These are phyloP conservation scores for Endocarpon pusillum DNA, from an alignment of 495 filamentous ascomycete species.

Conservation along the genomic window DNA sequence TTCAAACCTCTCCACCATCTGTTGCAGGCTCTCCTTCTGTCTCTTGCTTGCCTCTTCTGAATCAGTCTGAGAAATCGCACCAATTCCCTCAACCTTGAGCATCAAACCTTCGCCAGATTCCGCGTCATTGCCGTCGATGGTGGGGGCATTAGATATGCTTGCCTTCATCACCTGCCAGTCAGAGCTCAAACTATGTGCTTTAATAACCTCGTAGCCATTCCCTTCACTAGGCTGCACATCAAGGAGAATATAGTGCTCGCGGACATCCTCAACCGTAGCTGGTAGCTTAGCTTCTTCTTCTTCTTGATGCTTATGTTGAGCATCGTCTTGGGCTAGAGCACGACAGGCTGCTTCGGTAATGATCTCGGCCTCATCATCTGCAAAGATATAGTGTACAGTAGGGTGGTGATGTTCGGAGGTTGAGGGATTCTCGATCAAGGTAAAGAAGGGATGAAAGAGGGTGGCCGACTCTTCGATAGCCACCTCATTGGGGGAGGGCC, in stretches of 20 bases:
- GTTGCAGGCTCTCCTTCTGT: conserved; percentile 23
- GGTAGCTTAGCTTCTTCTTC: conserved; percentile 17
- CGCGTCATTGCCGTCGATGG: conserved; percentile 28
- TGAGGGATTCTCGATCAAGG: conserved; percentile 30
- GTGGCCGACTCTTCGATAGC: too few species aligned
- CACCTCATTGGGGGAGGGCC: too few species aligned
- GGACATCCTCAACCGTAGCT: conserved; percentile 22
- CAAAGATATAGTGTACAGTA: conserved; percentile 78
- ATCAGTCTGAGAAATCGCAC: conserved; percentile 15
- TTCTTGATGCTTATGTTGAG: conserved; percentile 3
- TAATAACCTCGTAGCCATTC: conserved; percentile 25
- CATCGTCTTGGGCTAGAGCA: conserved; percentile 20
- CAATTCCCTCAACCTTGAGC: conserved; percentile 47
- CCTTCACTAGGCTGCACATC: conserved; percentile 19
- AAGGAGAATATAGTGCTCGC: conserved; percentile 26
- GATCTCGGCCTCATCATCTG: conserved; percentile 52
- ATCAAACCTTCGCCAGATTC: conserved; percentile 31
- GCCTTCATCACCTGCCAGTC: conserved; percentile 37
- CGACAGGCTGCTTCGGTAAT: conserved; percentile 38
- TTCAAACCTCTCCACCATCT: conserved; percentile 51
- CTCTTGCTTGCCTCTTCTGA: conserved; percentile 16
- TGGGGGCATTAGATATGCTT: conserved; percentile 35
- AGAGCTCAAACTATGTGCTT: conserved; percentile 30
- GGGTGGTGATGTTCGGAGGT: conserved; percentile 48
- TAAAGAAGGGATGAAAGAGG: conserved; percentile 35